These are phyloP conservation scores for Xerocomus nothofagi DNA, from an alignment of 1,284 basidiomycete genomes.

Conservation along the genomic window DNA sequence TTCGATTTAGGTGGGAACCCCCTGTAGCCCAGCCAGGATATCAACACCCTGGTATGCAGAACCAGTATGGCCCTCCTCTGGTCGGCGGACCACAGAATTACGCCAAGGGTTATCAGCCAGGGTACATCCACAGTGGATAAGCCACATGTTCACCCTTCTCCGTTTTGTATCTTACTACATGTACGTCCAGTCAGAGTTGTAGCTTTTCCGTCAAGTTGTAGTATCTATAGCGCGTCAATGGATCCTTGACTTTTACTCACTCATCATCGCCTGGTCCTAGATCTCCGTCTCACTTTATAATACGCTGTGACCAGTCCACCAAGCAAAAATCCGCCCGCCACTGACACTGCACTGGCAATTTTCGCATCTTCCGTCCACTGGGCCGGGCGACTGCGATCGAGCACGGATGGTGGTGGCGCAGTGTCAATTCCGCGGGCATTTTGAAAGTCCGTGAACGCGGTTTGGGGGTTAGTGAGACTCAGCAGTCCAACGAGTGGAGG, in stretches of 20 bases:
- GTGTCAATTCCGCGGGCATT: conserved; percentile 46
- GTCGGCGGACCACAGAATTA: conserved; percentile 6
- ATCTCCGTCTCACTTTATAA: conserved; percentile 7
- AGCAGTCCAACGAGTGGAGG: conserved; percentile 51
- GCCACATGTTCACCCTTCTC: background rate
- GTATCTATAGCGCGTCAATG: background rate
- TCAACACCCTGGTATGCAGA: conserved; percentile 27
- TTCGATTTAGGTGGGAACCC: conserved; percentile 45
- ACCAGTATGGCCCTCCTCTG: conserved; percentile 14
- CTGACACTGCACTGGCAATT: conserved; percentile 22
- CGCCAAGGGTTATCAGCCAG: conserved; percentile 32
- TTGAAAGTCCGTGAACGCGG: conserved; percentile 43
- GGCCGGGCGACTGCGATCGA: conserved; percentile 7
- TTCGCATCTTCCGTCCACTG: conserved; percentile 19
- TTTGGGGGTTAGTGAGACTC: conserved; percentile 43
- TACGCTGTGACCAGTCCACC: conserved; percentile 33
- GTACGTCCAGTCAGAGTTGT: conserved; percentile 1
- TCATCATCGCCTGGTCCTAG: conserved; percentile 10
- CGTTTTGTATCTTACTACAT: conserved; percentile 1
- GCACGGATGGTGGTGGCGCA: conserved; percentile 30
- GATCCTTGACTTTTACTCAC: background rate
- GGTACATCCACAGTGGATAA: conserved; percentile 25
- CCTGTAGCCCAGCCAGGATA: conserved; percentile 35
- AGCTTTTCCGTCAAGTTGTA: conserved; percentile 1
- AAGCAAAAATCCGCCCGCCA: conserved; percentile 32